Base-by-base conservation (phyloP, 23 red algal genomes). In the Gracilaria gracilis region DNA sequence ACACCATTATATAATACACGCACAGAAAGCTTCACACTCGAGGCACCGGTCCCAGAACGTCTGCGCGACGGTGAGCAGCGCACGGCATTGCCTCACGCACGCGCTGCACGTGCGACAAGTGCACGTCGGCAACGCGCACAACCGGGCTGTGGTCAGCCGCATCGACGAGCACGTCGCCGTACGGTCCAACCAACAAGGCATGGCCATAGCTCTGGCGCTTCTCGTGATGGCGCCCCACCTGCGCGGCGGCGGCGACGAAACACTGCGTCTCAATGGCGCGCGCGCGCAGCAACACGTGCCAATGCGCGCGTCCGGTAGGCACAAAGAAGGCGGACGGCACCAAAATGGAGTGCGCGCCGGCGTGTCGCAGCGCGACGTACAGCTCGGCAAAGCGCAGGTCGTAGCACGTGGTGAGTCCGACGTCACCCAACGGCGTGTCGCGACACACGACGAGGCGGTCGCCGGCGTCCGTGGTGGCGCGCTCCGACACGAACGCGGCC, bases 321-420 rank as follows among this genome's bases (percentile, higher is more conserved):
- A 85, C 64, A 33, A 80, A 70, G 31, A 95, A 90, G 17, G 93
- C 93, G 20, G 85, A 72, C 0, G 93, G 93, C 6, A 95, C 67
- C 7, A 95, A 57, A n/a, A 95, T 32, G 33, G 72, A 32, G 40
- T 89, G 37, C 23, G 93, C 93, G 36, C 86, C 86, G 28, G 79
- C 78, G 0, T 54, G 61, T 29, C 80, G 84, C 9, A 95, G 44
- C 23, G 86, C 86, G n/a, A 31, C 33, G 81, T 85, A 95, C 21
- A 84, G 49, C 57, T 67, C 71, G 73, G 93, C 67, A 61, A 90
- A 95, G 19, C 86, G 86, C 15, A 95, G 15, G 83, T 95, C 93
- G 75, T 95, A 95, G 51, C 93, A 89, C 16, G 86, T 95, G 2
- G 93, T 75, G 15, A 95, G 25, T 19, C 93, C 93, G 50, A 95